These are phyloP conservation scores for Pseudozyma sp. DNA, from an alignment of 1,284 basidiomycete species.

Conservation along the genomic window DNA sequence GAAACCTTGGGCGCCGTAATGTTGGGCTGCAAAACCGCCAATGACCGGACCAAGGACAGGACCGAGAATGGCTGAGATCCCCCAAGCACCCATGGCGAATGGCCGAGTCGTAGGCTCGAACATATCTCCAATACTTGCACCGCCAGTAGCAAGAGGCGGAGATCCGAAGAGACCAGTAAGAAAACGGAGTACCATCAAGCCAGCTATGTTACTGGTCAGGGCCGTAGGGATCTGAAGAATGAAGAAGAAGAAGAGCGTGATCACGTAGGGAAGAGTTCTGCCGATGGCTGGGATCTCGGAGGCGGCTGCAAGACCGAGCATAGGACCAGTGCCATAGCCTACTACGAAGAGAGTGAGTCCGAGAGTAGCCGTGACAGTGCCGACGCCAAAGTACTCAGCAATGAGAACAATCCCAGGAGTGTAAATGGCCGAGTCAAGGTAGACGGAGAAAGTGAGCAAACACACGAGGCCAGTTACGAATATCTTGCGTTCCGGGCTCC, in stretches of 20 bases:
- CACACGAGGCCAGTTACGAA: slow-evolving; percentile 64
- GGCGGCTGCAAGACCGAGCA: slow-evolving; percentile 64
- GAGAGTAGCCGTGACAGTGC: slow-evolving; percentile 37
- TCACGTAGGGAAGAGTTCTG: slow-evolving; percentile 42
- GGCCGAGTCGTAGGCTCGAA: slow-evolving; percentile 29
- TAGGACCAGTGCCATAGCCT: slow-evolving; percentile 55
- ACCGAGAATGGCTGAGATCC: slow-evolving; percentile 45
- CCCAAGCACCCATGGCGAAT: slow-evolving; percentile 53
- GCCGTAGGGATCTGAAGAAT: slow-evolving; percentile 50
- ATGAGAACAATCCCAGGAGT: slow-evolving; percentile 73
- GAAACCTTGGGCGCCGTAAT: slow-evolving; percentile 27
- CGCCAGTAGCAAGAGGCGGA: slow-evolving; percentile 58
- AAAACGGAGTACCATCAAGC: slow-evolving; percentile 57
- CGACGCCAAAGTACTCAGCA: slow-evolving; percentile 56
- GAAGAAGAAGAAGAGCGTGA: slow-evolving; percentile 52
- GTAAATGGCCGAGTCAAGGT: slow-evolving; percentile 74
- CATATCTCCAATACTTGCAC: slow-evolving; percentile 59
- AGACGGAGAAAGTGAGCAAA: slow-evolving; percentile 72
- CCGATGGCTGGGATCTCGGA: slow-evolving; percentile 68
- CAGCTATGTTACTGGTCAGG: slow-evolving; percentile 35
- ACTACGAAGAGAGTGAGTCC: slow-evolving; percentile 54
- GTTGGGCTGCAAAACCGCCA: slow-evolving; percentile 52
- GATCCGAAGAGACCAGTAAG: slow-evolving; percentile 56
- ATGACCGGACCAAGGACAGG: slow-evolving; percentile 57
- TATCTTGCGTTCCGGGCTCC: slow-evolving; percentile 58